Base-by-base conservation (phyloP, 805 yeast genomes). In the Huiozyma sinensis region DNA sequence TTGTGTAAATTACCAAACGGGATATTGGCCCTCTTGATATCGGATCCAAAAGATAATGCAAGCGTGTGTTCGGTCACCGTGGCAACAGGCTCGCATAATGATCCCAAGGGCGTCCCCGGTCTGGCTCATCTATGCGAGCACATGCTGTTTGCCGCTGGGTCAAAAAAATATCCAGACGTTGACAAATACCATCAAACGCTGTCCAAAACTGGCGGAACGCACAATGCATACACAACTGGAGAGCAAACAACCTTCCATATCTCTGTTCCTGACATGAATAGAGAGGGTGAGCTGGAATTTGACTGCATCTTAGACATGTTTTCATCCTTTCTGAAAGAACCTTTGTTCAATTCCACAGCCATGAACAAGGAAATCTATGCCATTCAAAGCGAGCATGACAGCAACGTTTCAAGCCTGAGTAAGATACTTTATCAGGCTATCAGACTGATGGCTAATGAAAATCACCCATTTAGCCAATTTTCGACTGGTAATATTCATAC, bases 101-200 rank as follows among this genome's bases (percentile, higher is more conserved):
- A 90, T 51, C 90, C 95, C 0, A 67, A 65, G 6, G 71, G 70
- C 5, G 52, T 82, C 1, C 78, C 78, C 0, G 98, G 98, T 0
- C 57, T 90, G 33, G 97, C 97, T 0, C 98, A 90, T 65, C 72
- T 86, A 46, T 82, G 94, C 53, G 96, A 87, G 56, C 95, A 87
- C 59, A 69, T 83, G 71, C 44, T 79, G 2, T 63, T 76, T 32
- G 56, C 64, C 9, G 68, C 71, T 44, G 83, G 81, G 3, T 75
- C 83, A 0, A 76, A 72, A 51, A 62, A 68, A 41, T 79, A 59
- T 48, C 80, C 83, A 0, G 56, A 63, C 13, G 69, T 75, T 1
- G 70, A 68, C 34, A 52, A 54, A 28, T 76, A 75, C 47, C 71
- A 71, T 40, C 70, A 70, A 29, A 43, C 60, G 6, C 53, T 81